Evolutionary conservation across 495 filamentous ascomycete genomes (phyloP).

Genomic region (Aspergillus incahuasiensis): DNA sequence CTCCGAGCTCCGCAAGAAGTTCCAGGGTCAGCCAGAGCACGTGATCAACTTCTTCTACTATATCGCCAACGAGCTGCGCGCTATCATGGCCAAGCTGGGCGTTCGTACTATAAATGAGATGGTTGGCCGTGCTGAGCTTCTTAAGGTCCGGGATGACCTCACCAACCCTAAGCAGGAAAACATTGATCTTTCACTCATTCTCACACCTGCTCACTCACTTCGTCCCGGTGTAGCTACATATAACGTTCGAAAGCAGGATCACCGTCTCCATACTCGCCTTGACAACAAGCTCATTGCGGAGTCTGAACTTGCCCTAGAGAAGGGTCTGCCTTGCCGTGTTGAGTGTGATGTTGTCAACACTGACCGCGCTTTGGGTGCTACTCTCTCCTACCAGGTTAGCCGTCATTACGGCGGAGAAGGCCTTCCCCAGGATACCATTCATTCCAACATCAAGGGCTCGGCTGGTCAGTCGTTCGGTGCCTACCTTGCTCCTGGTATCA

Average conservation of each 20-base stretch:
- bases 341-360: slow-evolving; percentile 99
- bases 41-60: slow-evolving; percentile 99
- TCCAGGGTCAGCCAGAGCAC: slow-evolving; percentile 89
- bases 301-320: slow-evolving; percentile 93
- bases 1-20: slow-evolving; percentile 90
- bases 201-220: slow-evolving; percentile 94
- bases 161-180: slow-evolving; percentile 85
- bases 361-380: slow-evolving; percentile 90
- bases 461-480: slow-evolving; percentile 98
- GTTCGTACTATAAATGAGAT: slow-evolving; percentile 97
- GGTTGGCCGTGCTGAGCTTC: slow-evolving; percentile 87
- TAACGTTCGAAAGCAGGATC: slow-evolving; percentile 98
- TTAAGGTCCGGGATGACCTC: slow-evolving; percentile 85
- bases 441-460: slow-evolving; percentile 97
- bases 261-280: slow-evolving; percentile 85
- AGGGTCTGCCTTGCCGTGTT: slow-evolving; percentile 89
- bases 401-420: slow-evolving; percentile 88
- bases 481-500: slow-evolving; percentile 91
- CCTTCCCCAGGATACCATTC: slow-evolving; percentile 89
- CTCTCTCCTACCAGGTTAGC: slow-evolving; percentile 94
- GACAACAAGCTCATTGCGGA: slow-evolving; percentile 99
- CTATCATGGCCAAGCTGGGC: slow-evolving; percentile 96
- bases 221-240: slow-evolving; percentile 96
- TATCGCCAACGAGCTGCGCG: slow-evolving; percentile 92
- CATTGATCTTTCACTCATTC: slow-evolving; percentile 90